Conservation (phyloP, 345 rosid species). For the Nasturtium officinale region DNA sequence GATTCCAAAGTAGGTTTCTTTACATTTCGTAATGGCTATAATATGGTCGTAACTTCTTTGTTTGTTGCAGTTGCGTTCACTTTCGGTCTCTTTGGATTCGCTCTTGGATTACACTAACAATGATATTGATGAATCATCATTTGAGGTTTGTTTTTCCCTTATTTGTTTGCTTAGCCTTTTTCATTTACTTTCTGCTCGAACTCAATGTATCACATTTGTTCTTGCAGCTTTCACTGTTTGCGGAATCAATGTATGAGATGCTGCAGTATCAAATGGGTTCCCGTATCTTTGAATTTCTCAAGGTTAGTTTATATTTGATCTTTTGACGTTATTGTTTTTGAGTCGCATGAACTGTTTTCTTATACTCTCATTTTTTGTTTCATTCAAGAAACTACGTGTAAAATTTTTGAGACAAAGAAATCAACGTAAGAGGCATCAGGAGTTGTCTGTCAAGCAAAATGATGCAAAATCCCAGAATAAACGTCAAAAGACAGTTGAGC, state of each 20-base stretch:
- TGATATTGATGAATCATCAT: conserved; percentile 88
- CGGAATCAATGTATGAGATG: conserved; percentile 88
- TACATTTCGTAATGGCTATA: conserved; percentile 13
- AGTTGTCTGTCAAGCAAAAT: conserved; percentile 50
- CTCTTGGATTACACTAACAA: conserved; percentile 90
- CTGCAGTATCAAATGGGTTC: conserved; percentile 95
- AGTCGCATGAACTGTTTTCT: conserved; percentile 4
- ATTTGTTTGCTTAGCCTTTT: conserved; percentile 15
- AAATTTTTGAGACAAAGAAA: conserved; percentile 73
- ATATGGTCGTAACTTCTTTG: not conserved
- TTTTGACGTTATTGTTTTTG: conserved; percentile 16
- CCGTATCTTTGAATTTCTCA: conserved; percentile 73
- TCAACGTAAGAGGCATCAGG: conserved; percentile 72
- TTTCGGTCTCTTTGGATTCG: conserved; percentile 86
- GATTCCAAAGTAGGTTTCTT: conserved; percentile 60
- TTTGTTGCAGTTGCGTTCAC: conserved; percentile 66
- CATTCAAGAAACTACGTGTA: conserved; percentile 63
- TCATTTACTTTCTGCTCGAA: conserved; percentile 3
- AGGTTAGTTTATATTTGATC: conserved; percentile 53
- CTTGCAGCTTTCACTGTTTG: conserved; percentile 90
- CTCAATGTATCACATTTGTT: conserved; percentile 20
- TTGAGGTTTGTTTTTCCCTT: conserved; percentile 61
- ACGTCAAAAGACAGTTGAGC: conserved; percentile 60
- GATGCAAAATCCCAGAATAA: conserved; percentile 51
- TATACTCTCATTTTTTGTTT: not conserved